These are phyloP conservation scores for Pisolithus albus DNA, from an alignment of 768 basidiomycete species.

Conservation along the genomic window DNA sequence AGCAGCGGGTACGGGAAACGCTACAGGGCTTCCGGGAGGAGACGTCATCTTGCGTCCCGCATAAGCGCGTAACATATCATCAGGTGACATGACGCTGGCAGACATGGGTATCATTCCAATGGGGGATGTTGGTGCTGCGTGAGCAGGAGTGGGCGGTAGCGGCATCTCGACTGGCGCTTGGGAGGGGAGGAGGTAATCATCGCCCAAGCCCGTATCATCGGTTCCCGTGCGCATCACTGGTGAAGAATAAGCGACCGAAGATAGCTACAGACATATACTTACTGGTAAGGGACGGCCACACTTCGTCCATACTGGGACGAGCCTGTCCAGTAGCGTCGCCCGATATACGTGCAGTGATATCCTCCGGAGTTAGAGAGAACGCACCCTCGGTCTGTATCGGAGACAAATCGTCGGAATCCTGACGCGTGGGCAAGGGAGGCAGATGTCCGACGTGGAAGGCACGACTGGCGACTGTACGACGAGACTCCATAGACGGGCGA, in stretches of 20 bases:
- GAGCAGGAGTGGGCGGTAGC: constrained; percentile 28
- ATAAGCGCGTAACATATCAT: constrained; percentile 73
- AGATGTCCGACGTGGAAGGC: constrained; percentile 34
- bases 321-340: constrained; percentile 25
- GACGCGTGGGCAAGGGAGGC: constrained; percentile 36
- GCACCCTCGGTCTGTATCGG: constrained; percentile 40
- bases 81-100: constrained; percentile 48
- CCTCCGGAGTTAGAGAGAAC: constrained; percentile 46
- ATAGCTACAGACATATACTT: constrained; percentile 20
- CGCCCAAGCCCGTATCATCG: constrained; percentile 16
- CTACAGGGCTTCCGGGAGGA: constrained; percentile 24
- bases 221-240: constrained; percentile 69
- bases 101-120: constrained; percentile 37
- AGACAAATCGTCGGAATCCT: constrained; percentile 30
- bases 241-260: constrained; percentile 5
- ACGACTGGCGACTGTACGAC: constrained; percentile 37
- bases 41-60: constrained; percentile 40
- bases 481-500: constrained; percentile 48
- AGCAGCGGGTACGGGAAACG: constrained; percentile 23
- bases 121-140: constrained; percentile 29
- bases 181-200: constrained; percentile 43
- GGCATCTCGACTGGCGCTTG: constrained; percentile 22
- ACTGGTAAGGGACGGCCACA: constrained; percentile 67
- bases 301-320: constrained; percentile 44
- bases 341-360: constrained; percentile 50